Evolutionary conservation across 2,329 filamentous ascomycete species (phyloP), one percentile per base, ranked within the genome.

Genomic region (Arthrobotrys conoides): DNA sequence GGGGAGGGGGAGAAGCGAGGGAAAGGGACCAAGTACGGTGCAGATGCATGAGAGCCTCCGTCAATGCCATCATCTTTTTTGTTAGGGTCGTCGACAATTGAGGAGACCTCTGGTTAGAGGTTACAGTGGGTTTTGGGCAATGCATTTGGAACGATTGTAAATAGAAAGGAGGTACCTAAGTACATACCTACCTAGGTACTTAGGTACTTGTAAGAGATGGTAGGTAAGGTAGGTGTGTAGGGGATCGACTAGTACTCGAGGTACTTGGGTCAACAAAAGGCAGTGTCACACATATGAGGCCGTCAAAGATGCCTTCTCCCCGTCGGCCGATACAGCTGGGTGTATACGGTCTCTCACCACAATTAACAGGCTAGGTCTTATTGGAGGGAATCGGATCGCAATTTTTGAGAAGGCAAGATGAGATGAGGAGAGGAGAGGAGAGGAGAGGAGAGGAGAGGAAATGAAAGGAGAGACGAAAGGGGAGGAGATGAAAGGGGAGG

Each of bases 11-110:
- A 6, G 57, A 61, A 61, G 57, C 57, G 57, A 61, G 57, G n/a
- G 57, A 27, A 61, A 44, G 36, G 57, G 20, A 22, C 20, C 36
- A 41, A 61, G 57, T 36, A 22, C 51, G 8, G 30, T 59, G 57
- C 57, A 61, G 57, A 44, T 44, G 57, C 57, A 61, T 44, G 57
- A n/a, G 57, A 44, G 57, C 57, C 57, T 61, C 57, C 57, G 10
- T 41, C 30, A 22, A 27, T n/a, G 36, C 36, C 57, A 61, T 24
- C 36, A 41, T 44, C 14, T 20, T 51, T 16, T 51, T 24, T 5
- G 12, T 16, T 24, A 46, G 20, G 44, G 3, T 30, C 3, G 3
- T 30, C 6, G 27, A n/a, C 44, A 46, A 46, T 46, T 16, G 44
- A 0, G 44, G 10, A 10, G 9, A 8, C 6, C 9, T 36, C 33